phyloP scores from a whole-genome alignment of 2,329 filamentous ascomycete genomes.

The Bertia moriformis region DNA sequence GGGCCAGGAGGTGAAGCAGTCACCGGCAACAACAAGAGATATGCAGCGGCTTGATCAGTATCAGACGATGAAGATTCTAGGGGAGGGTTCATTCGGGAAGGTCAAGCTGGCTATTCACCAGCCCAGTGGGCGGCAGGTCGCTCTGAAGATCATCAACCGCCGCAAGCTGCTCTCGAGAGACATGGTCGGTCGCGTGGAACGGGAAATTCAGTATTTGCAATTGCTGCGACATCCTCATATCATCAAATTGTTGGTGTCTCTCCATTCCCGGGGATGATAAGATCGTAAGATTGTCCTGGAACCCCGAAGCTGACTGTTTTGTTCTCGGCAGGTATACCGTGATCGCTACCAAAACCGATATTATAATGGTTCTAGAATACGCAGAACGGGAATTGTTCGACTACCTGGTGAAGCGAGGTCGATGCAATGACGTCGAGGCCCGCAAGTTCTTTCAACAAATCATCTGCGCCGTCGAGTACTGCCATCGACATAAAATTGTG shows the following conservation, averaged over 20 bases:
- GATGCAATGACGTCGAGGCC: constrained; percentile 57
- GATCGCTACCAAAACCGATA: constrained; percentile 58
- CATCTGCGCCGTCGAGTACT: constrained; percentile 65
- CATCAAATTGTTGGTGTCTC: constrained; percentile 48
- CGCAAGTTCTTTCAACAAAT: constrained; percentile 69
- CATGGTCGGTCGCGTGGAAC: constrained; percentile 62
- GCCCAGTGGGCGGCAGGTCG: constrained; percentile 58
- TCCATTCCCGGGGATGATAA: neutral
- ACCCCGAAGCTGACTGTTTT: neutral
- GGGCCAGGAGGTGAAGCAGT: neutral
- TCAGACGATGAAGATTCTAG: constrained; percentile 54
- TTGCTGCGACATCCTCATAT: constrained; percentile 63
- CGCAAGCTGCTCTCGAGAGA: constrained; percentile 59
- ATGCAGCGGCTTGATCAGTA: constrained; percentile 57
- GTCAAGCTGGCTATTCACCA: constrained; percentile 62
- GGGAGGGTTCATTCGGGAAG: constrained; percentile 67
- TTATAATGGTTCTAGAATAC: constrained; percentile 69
- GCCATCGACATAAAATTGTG: constrained; percentile 66
- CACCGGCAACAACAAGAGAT: constrained; percentile 17
- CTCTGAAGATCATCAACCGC: constrained; percentile 61
- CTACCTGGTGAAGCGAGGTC: constrained; percentile 59
- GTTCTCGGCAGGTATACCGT: constrained; percentile 47
- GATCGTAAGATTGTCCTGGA: constrained; percentile 6
- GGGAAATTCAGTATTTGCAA: constrained; percentile 65
- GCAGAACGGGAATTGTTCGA: constrained; percentile 64